Conservation (phyloP, 345 rosid genomes). For the Eucalyptus regnans region DNA sequence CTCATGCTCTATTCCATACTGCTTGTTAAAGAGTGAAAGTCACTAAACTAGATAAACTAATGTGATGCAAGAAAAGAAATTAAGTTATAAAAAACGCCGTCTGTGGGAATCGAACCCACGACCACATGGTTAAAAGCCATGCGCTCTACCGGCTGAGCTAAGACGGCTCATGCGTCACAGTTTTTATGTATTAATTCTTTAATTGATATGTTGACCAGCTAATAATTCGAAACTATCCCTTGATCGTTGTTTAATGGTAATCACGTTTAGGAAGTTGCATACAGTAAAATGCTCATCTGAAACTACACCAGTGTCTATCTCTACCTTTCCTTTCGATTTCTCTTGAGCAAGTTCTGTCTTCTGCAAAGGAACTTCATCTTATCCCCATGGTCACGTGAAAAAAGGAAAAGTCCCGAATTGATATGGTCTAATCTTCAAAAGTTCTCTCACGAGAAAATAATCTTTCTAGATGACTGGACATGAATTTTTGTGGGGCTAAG, state of each 20-base stretch:
- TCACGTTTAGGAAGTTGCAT: neutral
- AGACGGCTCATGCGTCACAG: constrained; percentile 4
- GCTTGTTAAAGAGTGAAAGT: neutral
- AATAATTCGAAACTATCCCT: neutral
- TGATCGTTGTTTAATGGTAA: neutral
- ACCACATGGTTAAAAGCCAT: constrained; percentile 77
- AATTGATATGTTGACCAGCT: accelerated
- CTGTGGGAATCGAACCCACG: constrained; percentile 82
- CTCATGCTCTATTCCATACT: neutral
- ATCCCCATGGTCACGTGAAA: neutral
- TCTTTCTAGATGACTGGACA: neutral
- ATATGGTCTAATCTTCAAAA: neutral
- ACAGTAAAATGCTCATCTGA: neutral
- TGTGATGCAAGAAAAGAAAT: neutral
- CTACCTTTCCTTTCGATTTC: neutral
- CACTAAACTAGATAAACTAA: no score
- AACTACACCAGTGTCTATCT: neutral
- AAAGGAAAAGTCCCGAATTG: neutral
- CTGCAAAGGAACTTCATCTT: neutral
- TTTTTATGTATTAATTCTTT: neutral
- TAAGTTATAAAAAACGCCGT: constrained; percentile 19
- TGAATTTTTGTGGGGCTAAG: neutral
- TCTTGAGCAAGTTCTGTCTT: neutral
- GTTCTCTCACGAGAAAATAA: neutral
- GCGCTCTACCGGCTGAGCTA: constrained; percentile 86